Conservation (phyloP, 129 eudicot species). For the Artemisia argyi region DNA sequence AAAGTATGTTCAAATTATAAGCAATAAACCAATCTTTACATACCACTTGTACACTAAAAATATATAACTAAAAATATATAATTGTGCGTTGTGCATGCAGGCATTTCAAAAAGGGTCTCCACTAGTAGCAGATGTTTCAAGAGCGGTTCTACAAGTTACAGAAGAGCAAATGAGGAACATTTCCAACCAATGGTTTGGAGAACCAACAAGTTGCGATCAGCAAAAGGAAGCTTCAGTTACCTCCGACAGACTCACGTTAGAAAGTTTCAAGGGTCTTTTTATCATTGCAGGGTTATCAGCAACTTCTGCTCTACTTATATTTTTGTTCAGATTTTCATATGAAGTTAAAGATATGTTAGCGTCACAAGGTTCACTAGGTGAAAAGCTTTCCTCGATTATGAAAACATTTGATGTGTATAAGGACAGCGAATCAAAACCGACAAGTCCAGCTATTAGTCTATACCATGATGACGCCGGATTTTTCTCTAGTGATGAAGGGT, state of each 20-base stretch:
- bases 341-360: slow-evolving; percentile 4
- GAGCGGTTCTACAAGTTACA: slow-evolving; percentile 22
- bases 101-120: slow-evolving; percentile 25
- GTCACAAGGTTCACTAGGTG: slow-evolving; percentile 18
- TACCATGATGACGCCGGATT: too few species aligned
- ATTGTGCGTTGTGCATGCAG: slow-evolving; percentile 1
- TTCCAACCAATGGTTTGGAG: slow-evolving; percentile 19
- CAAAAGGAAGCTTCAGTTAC: slow-evolving; percentile 7
- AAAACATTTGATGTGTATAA: slow-evolving; percentile 19
- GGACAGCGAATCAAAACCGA: slow-evolving; percentile 1
- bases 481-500: neutral
- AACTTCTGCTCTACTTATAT: slow-evolving; percentile 15
- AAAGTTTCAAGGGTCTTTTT: slow-evolving; percentile 21
- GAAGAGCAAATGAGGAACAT: slow-evolving; percentile 19
- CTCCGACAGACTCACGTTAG: slow-evolving; percentile 5
- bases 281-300: slow-evolving; percentile 14
- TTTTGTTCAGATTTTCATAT: slow-evolving; percentile 12
- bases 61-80: neutral
- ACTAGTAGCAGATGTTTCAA: slow-evolving; percentile 9
- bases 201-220: slow-evolving; percentile 7
- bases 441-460: neutral
- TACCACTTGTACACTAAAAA: neutral
- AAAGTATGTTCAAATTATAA: too few species aligned
- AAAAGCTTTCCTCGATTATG: slow-evolving; percentile 12
- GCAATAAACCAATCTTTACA: too few species aligned